phyloP scores from a whole-genome alignment of 2,329 filamentous ascomycete genomes.

The Pseudogymnoascus sp. region DNA sequence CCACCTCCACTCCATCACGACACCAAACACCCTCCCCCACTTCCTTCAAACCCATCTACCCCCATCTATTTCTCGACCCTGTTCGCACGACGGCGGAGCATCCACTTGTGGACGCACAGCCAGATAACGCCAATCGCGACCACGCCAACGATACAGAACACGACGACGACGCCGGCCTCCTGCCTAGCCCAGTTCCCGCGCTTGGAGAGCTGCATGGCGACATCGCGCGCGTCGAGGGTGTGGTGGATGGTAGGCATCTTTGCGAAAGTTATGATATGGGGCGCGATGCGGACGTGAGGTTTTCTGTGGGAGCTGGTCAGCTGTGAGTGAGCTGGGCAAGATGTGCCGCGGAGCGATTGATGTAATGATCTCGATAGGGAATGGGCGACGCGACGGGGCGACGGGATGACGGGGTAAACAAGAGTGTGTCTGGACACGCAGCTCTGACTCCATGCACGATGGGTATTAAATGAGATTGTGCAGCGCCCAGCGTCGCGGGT shows the following conservation, averaged over 20 bases:
- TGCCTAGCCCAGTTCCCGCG: constrained; percentile 47
- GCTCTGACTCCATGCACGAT: not conserved
- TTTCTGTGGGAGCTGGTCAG: not conserved
- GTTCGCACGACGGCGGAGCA: constrained; percentile 25
- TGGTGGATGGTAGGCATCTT: constrained; percentile 17
- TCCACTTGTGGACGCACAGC: constrained; percentile 41
- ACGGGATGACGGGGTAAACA: constrained; percentile 1
- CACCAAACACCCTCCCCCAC: not conserved
- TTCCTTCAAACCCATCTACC: not conserved
- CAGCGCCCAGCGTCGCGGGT: not conserved
- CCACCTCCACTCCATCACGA: not conserved
- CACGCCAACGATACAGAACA: constrained; percentile 53
- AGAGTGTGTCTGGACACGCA: not conserved
- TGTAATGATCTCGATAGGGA: not conserved
- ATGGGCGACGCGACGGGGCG: not conserved
- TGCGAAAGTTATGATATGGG: not conserved
- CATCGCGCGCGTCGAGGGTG: constrained; percentile 13
- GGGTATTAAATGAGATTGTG: not conserved
- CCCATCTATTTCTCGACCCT: not conserved
- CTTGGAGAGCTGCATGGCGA: constrained; percentile 38
- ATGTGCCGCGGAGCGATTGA: not conserved
- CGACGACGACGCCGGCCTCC: constrained; percentile 53
- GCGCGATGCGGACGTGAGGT: not conserved
- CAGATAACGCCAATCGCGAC: constrained; percentile 42
- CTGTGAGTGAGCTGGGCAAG: not conserved